Conservation (phyloP, 1,284 basidiomycete species). For the Ustilago curta region DNA sequence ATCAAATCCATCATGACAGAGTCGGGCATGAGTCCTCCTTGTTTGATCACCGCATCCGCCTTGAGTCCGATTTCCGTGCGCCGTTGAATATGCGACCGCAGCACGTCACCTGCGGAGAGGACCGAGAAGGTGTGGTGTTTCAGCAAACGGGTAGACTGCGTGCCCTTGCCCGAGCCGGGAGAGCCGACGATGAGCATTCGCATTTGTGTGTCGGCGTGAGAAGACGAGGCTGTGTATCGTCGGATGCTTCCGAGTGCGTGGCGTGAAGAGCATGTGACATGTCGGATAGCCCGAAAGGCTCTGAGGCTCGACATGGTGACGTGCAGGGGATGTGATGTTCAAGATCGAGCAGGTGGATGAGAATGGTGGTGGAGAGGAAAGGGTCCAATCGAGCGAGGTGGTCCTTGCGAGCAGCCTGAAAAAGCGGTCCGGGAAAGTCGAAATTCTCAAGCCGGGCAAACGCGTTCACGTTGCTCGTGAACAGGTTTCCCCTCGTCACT, state of each 20-base stretch:
- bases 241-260: slow-evolving; percentile 9
- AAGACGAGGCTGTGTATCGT: slow-evolving; percentile 8
- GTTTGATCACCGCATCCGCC: slow-evolving; percentile 58
- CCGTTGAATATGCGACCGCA: slow-evolving; percentile 60
- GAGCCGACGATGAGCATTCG: slow-evolving; percentile 66
- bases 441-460: not conserved
- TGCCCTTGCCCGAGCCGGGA: slow-evolving; percentile 67
- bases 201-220: slow-evolving; percentile 38
- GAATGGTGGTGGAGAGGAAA: not conserved
- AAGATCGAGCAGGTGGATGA: not conserved
- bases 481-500: not conserved
- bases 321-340: too few species aligned
- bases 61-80: slow-evolving; percentile 55
- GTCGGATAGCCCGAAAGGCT: not conserved
- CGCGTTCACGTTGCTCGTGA: not conserved
- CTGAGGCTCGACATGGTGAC: slow-evolving; percentile 11
- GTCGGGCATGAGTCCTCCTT: slow-evolving; percentile 67
- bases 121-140: slow-evolving; percentile 42
- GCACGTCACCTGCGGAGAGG: slow-evolving; percentile 62
- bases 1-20: slow-evolving; percentile 65
- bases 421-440: not conserved
- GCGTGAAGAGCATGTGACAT: not conserved
- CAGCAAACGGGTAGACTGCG: slow-evolving; percentile 58
- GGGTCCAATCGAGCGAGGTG: not conserved
- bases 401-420: not conserved